Evolutionary conservation across 768 basidiomycete species (phyloP).

Genomic region (Rickenella mellea): DNA sequence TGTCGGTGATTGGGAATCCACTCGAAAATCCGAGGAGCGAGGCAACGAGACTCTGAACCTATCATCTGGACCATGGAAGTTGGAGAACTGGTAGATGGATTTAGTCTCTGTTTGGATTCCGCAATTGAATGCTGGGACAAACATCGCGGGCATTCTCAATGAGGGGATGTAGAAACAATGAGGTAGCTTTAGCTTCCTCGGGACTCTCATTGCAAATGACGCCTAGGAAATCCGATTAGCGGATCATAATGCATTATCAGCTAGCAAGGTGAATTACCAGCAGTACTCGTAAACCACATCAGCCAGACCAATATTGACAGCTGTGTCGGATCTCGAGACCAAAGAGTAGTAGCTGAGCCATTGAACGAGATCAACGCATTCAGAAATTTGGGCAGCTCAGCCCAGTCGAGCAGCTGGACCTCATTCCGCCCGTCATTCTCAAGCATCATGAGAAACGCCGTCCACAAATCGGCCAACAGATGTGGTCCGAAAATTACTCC

Average conservation of each 20-base stretch:
- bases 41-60: constrained; percentile 32
- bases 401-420: constrained; percentile 30
- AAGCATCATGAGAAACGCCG: constrained; percentile 48
- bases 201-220: not conserved
- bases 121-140: constrained; percentile 34
- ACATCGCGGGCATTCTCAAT: too few relatives aligned
- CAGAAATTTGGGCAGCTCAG: constrained; percentile 30
- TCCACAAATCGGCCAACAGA: constrained; percentile 42
- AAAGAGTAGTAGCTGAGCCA: constrained; percentile 33
- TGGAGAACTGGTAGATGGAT: too few relatives aligned
- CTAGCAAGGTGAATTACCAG: constrained; percentile 23
- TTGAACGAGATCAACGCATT: constrained; percentile 28
- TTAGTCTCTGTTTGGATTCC: too few relatives aligned
- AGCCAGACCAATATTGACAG: constrained; percentile 38
- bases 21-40: constrained; percentile 19
- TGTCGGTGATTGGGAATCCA: not conserved
- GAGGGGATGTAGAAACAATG: too few relatives aligned
- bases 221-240: too few relatives aligned
- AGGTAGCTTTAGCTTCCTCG: too few relatives aligned
- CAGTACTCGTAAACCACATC: constrained; percentile 38
- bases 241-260: too few relatives aligned
- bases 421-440: constrained; percentile 45
- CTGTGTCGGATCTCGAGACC: constrained; percentile 37
- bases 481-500: constrained; percentile 20
- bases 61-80: constrained; percentile 32